Percentiles rank a stretch among this genome's conserved stretches.
These are phyloP conservation scores for Eruca vesicaria DNA, from an alignment of 441 rosid species.

Conservation along the genomic window DNA sequence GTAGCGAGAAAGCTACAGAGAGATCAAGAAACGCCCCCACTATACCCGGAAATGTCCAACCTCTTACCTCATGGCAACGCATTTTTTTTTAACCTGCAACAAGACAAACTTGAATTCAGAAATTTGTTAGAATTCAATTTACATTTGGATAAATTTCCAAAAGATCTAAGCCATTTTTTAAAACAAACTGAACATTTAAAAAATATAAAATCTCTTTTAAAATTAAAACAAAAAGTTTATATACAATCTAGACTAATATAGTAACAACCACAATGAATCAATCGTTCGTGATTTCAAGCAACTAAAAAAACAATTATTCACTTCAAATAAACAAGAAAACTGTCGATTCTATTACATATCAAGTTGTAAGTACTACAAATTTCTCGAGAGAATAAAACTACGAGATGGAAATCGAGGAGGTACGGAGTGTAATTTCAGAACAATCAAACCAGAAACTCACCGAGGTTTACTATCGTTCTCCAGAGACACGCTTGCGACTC, in stretches of 20 bases:
- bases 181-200: neutral
- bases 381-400: no score
- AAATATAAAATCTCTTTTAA: neutral
- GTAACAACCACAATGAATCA: neutral
- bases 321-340: neutral
- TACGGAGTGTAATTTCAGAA: neutral
- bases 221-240: neutral
- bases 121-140: neutral
- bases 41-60: slow-evolving; percentile 68
- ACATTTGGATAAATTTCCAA: neutral
- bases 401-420: neutral
- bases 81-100: slow-evolving; percentile 29
- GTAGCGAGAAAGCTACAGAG: slow-evolving; percentile 47
- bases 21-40: slow-evolving; percentile 80
- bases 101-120: neutral
- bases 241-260: slow-evolving; percentile 9
- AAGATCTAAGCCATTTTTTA: slow-evolving; percentile 3
- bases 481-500: neutral
- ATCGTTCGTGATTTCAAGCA: neutral
- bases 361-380: neutral
- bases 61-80: slow-evolving; percentile 48
- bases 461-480: neutral
- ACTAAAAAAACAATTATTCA: neutral
- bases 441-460: neutral
- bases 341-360: neutral